Evolutionary conservation across 352 stramenopile genomes (phyloP).

Genomic region (Phytophthora boehmeriae): DNA sequence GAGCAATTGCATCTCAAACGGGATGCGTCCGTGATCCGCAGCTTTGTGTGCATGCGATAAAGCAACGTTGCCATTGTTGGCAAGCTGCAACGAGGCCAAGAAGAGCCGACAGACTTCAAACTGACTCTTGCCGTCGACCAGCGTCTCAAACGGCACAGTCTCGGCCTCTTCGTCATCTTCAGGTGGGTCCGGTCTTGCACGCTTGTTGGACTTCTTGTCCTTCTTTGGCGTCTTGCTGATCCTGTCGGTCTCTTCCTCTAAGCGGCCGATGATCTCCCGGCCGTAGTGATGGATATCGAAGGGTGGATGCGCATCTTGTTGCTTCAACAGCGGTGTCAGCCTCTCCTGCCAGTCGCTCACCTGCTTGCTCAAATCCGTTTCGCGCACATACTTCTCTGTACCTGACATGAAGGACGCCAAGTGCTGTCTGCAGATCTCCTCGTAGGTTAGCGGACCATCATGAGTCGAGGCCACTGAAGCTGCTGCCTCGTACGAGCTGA

Average conservation of each 20-base stretch:
- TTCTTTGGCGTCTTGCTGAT: slow-evolving; percentile 28
- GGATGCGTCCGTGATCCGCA: slow-evolving; percentile 56
- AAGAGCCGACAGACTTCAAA: slow-evolving; percentile 92
- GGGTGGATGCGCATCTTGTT: slow-evolving; percentile 64
- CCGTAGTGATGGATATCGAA: slow-evolving; percentile 84
- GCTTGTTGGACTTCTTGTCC: slow-evolving; percentile 37
- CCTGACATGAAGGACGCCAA: slow-evolving; percentile 83
- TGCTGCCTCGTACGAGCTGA: slow-evolving; percentile 20
- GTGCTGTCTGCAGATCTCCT: slow-evolving; percentile 79
- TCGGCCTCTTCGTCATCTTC: slow-evolving; percentile 25
- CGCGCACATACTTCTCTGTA: slow-evolving; percentile 79
- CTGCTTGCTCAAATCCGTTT: slow-evolving; percentile 59
- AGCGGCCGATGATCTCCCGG: slow-evolving; percentile 56
- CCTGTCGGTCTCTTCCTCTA: slow-evolving; percentile 44
- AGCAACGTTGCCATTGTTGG: slow-evolving; percentile 89
- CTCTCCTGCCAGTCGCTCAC: slow-evolving; percentile 83
- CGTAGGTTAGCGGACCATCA: slow-evolving; percentile 54
- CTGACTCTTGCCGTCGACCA: slow-evolving; percentile 59
- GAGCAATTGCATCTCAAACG: slow-evolving; percentile 77
- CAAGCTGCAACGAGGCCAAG: slow-evolving; percentile 90
- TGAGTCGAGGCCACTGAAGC: slow-evolving; percentile 3
- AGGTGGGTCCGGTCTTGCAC: slow-evolving; percentile 13
- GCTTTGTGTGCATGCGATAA: slow-evolving; percentile 76
- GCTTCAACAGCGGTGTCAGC: slow-evolving; percentile 68
- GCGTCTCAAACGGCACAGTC: slow-evolving; percentile 54